These are phyloP conservation scores for Coemansia sp. DNA, from an alignment of 192 early-diverging fungal genomes.

Conservation along the genomic window DNA sequence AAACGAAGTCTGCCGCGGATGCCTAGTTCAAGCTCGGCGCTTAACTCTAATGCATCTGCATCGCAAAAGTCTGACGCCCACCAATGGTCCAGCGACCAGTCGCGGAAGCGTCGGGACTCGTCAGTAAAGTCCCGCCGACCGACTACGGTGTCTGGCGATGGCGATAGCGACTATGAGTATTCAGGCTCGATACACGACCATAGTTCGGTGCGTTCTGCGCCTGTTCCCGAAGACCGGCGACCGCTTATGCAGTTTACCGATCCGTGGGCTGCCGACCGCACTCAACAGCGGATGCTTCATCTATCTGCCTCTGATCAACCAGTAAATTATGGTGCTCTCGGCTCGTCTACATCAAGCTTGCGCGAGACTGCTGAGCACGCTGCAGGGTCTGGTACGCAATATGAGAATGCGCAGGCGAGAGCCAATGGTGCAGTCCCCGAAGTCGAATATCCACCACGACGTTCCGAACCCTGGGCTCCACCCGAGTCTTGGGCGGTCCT, in stretches of 20 bases:
- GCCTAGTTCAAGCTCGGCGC: conserved; percentile 31
- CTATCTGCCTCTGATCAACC: conserved; percentile 1
- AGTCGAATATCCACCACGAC: conserved; percentile 42
- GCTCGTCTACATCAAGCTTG: conserved; percentile 17
- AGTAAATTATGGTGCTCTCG: neutral
- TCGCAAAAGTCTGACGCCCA: conserved; percentile 24
- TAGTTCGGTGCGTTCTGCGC: conserved; percentile 36
- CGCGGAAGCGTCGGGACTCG: conserved; percentile 42
- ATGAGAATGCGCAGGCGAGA: conserved; percentile 2
- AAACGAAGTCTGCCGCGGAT: conserved; percentile 29
- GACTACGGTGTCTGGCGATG: conserved; percentile 25
- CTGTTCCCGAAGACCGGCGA: conserved; percentile 25
- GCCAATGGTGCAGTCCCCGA: conserved; percentile 8
- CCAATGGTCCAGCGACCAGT: conserved; percentile 27
- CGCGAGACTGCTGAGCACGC: conserved; percentile 8
- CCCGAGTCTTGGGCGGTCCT: conserved; percentile 76
- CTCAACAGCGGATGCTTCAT: conserved; percentile 18
- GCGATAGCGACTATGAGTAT: conserved; percentile 32
- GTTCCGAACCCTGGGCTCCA: conserved; percentile 61
- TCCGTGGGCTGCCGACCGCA: conserved; percentile 49
- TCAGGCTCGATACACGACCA: conserved; percentile 27
- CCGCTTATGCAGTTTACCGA: conserved; percentile 46
- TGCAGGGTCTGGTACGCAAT: neutral
- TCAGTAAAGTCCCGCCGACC: conserved; percentile 44
- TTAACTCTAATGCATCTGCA: conserved; percentile 14